phyloP scores from a whole-genome alignment of 164 flowering plant species.

The Berberis thunbergii region DNA sequence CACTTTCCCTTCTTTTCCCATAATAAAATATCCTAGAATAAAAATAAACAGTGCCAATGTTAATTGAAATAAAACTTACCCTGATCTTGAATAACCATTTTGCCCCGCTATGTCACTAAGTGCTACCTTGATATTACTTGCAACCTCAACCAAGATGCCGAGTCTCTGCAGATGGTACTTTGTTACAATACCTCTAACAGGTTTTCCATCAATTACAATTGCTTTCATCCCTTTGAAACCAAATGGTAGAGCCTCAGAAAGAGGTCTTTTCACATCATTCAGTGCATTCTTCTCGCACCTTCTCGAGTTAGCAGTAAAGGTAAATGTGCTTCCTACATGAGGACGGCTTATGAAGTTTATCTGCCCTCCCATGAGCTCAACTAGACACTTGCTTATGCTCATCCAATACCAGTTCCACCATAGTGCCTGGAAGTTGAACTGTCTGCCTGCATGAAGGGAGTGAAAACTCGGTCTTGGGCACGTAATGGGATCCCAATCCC shows the following conservation, averaged over 20 bases:
- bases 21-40: background rate
- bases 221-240: slow-evolving; percentile 64
- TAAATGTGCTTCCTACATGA: slow-evolving; percentile 80
- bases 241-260: slow-evolving; percentile 40
- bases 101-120: slow-evolving; percentile 23
- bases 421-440: slow-evolving; percentile 85
- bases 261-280: slow-evolving; percentile 29
- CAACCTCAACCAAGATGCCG: slow-evolving; percentile 56
- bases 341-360: slow-evolving; percentile 74
- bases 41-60: background rate
- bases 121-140: slow-evolving; percentile 31
- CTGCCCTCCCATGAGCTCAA: slow-evolving; percentile 86
- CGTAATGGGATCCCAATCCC: slow-evolving; percentile 77
- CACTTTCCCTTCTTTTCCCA: no score
- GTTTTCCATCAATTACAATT: slow-evolving; percentile 63
- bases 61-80: slow-evolving; percentile 27
- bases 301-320: slow-evolving; percentile 55
- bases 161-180: slow-evolving; percentile 77
- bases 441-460: slow-evolving; percentile 94
- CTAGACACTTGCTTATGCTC: slow-evolving; percentile 87
- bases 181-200: slow-evolving; percentile 83
- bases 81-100: slow-evolving; percentile 32
- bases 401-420: slow-evolving; percentile 95
- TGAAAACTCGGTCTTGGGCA: slow-evolving; percentile 76
- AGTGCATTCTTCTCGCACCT: slow-evolving; percentile 32